A percentile compares a stretch with the other conserved stretches of the same genome.
phyloP scores from a whole-genome alignment of 495 filamentous ascomycete genomes.

The Parachaetomium inaequale region DNA sequence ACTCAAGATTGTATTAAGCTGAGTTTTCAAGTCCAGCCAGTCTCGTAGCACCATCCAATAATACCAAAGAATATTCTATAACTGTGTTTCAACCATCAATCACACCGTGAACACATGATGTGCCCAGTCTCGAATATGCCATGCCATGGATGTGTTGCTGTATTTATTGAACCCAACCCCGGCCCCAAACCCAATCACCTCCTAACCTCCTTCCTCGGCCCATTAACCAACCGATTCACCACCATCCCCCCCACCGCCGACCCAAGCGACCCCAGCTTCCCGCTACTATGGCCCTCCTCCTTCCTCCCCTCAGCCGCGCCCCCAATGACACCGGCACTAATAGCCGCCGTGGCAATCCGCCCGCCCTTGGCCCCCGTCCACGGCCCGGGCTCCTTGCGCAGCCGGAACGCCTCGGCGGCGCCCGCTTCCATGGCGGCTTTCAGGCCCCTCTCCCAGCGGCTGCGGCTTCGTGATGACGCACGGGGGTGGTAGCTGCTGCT shows the following conservation, averaged over 20 bases:
- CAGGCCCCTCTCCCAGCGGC: slow-evolving; percentile 14
- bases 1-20: too few relatives aligned
- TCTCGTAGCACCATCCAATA: too few relatives aligned
- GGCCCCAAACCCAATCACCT: neutral
- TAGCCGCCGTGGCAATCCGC: slow-evolving; percentile 44
- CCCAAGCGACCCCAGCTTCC: slow-evolving; percentile 21
- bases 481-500: neutral
- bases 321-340: slow-evolving; percentile 41
- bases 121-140: too few relatives aligned
- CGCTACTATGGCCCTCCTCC: neutral
- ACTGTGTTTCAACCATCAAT: too few relatives aligned
- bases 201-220: slow-evolving; percentile 23
- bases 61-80: too few relatives aligned
- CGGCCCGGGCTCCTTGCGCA: slow-evolving; percentile 41
- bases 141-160: too few relatives aligned
- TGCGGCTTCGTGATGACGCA: slow-evolving; percentile 1
- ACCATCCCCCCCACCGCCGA: slow-evolving; percentile 28
- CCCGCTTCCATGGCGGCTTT: slow-evolving; percentile 40
- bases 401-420: slow-evolving; percentile 41
- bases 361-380: slow-evolving; percentile 41
- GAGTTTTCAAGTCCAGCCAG: too few relatives aligned
- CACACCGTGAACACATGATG: too few relatives aligned
- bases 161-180: too few relatives aligned
- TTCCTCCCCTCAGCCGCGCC: slow-evolving; percentile 28
- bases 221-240: slow-evolving; percentile 33